phyloP scores from a whole-genome alignment of 805 yeast species.

The Zygoascus flipseniorum region DNA sequence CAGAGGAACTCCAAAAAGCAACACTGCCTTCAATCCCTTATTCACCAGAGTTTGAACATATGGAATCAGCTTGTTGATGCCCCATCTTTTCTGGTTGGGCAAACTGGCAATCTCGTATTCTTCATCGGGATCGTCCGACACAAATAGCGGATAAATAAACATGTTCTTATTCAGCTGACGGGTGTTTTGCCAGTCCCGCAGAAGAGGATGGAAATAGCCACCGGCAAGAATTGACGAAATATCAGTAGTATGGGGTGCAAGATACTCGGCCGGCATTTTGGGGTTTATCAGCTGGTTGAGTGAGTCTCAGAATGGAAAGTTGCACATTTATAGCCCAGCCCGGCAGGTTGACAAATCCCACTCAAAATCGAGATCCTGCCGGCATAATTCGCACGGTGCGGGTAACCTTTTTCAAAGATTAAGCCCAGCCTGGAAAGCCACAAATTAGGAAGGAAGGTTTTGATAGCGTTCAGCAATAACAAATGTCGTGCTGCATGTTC shows the following conservation, averaged over 20 bases:
- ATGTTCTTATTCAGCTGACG: constrained; percentile 75
- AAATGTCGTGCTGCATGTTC: too few relatives aligned
- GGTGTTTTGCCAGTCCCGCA: constrained; percentile 87
- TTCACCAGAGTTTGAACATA: constrained; percentile 60
- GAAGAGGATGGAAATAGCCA: constrained; percentile 85
- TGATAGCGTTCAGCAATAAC: too few relatives aligned
- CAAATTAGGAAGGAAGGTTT: too few relatives aligned
- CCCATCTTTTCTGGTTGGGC: constrained; percentile 84
- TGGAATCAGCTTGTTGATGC: constrained; percentile 67
- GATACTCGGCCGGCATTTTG: constrained; percentile 46
- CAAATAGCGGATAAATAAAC: constrained; percentile 89
- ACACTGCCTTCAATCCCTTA: constrained; percentile 80
- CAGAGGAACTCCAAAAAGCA: constrained; percentile 86
- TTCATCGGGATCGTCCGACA: constrained; percentile 74
- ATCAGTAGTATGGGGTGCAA: constrained; percentile 47
- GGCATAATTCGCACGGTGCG: too few relatives aligned
- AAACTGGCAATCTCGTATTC: constrained; percentile 64
- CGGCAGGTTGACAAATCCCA: too few relatives aligned
- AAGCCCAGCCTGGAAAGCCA: too few relatives aligned
- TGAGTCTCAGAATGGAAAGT: too few relatives aligned
- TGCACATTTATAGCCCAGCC: too few relatives aligned
- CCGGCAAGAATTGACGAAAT: constrained; percentile 81
- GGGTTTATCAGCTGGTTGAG: too few relatives aligned
- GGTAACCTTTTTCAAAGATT: too few relatives aligned
- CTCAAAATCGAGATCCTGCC: too few relatives aligned